Conservation (phyloP, 106 monocot species). For the Allium fistulosum region DNA sequence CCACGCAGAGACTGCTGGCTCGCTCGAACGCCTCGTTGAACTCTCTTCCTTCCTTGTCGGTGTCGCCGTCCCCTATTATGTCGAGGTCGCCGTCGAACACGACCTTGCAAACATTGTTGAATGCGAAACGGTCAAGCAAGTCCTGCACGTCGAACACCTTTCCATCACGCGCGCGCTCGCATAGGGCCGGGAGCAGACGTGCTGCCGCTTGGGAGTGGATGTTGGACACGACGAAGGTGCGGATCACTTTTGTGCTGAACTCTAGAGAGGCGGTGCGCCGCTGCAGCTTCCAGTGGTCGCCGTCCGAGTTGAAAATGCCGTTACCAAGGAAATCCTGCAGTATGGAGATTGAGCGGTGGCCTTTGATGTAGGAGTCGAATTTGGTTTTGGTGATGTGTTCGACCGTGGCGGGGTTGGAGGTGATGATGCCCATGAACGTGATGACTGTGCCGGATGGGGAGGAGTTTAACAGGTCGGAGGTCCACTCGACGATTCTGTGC, state of each 20-base stretch:
- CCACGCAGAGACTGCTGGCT: not conserved
- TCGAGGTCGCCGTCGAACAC: conserved; percentile 17
- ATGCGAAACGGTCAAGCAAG: conserved; percentile 22
- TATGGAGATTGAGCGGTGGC: not conserved
- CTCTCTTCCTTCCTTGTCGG: not conserved
- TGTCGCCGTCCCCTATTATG: no score
- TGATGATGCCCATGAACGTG: not conserved
- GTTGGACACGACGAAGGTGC: conserved; percentile 12
- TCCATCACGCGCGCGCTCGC: not conserved
- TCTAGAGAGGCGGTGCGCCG: conserved; percentile 22
- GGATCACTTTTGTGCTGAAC: conserved; percentile 21
- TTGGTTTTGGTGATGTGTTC: conserved; percentile 4
- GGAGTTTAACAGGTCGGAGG: not conserved
- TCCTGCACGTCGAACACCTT: conserved; percentile 27
- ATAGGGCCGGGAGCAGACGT: conserved; percentile 20
- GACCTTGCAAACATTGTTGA: conserved; percentile 30
- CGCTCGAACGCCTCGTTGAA: not conserved
- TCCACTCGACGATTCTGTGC: conserved; percentile 2
- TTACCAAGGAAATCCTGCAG: conserved; percentile 17
- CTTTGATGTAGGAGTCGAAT: not conserved
- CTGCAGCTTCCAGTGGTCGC: conserved; percentile 16
- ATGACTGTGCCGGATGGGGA: not conserved
- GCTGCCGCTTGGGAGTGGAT: conserved; percentile 8
- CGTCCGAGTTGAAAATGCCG: conserved; percentile 31
- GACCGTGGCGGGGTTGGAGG: conserved; percentile 4